phyloP scores from a whole-genome alignment of 495 filamentous ascomycete species.

The Paragyromitra xinjiangensis region DNA sequence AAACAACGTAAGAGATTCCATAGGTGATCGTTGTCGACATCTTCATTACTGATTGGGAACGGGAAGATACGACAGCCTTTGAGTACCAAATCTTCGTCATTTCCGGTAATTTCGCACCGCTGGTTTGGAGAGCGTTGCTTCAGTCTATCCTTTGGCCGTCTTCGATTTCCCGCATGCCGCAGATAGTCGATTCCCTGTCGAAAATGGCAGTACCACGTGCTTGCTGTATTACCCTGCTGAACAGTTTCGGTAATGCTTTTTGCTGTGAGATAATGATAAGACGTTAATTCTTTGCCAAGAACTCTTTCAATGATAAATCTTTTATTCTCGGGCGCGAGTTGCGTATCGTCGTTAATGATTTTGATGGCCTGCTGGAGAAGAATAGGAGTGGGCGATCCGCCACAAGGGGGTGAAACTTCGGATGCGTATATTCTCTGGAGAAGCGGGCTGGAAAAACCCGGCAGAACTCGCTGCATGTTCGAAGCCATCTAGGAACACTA shows the following conservation, averaged over 20 bases:
- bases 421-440: neutral
- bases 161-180: constrained; percentile 2
- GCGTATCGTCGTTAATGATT: neutral
- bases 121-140: constrained; percentile 4
- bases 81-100: neutral
- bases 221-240: constrained; percentile 10
- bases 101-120: constrained; percentile 5
- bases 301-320: constrained; percentile 2
- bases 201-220: constrained; percentile 3
- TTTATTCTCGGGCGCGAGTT: neutral
- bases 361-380: neutral
- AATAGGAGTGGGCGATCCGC: neutral
- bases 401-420: neutral
- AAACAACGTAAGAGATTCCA: constrained; percentile 14
- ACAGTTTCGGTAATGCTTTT: constrained; percentile 1
- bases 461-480: neutral
- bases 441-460: neutral
- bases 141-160: constrained; percentile 20
- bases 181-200: constrained; percentile 17
- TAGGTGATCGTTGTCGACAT: constrained; percentile 10
- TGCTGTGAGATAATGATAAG: constrained; percentile 1
- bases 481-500: constrained; percentile 1
- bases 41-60: constrained; percentile 15
- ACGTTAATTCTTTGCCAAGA: neutral
- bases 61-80: constrained; percentile 11